These are phyloP conservation scores for Ogataea trehaloabstinens DNA, from an alignment of 805 yeast species.

Conservation along the genomic window DNA sequence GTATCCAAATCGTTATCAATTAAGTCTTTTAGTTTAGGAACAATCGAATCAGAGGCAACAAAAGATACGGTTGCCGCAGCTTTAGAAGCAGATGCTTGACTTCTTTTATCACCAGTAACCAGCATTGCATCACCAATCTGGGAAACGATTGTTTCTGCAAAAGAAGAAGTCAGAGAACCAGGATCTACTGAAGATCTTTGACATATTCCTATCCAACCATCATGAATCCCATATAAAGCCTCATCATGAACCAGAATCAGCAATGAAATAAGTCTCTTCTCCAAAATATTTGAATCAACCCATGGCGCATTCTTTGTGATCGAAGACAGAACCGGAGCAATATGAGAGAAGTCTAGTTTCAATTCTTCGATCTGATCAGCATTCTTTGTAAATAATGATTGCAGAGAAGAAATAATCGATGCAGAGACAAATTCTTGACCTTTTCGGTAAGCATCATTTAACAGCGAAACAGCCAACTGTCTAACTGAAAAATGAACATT, in stretches of 20 bases:
- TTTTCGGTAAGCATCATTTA: constrained; percentile 32
- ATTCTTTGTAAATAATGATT: constrained; percentile 26
- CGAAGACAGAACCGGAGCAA: constrained; percentile 35
- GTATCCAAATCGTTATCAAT: constrained; percentile 43
- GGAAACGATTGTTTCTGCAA: constrained; percentile 27
- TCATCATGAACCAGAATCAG: constrained; percentile 46
- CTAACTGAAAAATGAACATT: constrained; percentile 35
- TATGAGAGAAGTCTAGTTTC: constrained; percentile 25
- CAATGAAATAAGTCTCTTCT: constrained; percentile 36
- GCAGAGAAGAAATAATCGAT: constrained; percentile 42
- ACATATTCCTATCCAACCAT: constrained; percentile 79
- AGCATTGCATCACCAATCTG: constrained; percentile 17
- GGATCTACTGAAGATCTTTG: constrained; percentile 64
- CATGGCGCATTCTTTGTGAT: constrained; percentile 32
- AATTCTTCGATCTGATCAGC: constrained; percentile 17
- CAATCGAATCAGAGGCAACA: constrained; percentile 54
- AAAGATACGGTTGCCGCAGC: constrained; percentile 52
- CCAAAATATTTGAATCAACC: constrained; percentile 24
- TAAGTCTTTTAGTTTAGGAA: constrained; percentile 47
- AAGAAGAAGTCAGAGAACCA: constrained; percentile 43
- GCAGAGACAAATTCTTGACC: constrained; percentile 41
- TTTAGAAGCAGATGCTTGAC: constrained; percentile 51
- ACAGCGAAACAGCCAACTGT: constrained; percentile 30
- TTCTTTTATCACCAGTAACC: constrained; percentile 36
- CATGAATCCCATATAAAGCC: constrained; percentile 33